A percentile compares a stretch with the other conserved stretches of the same genome.
These are phyloP conservation scores for Trebouxia sp. DNA, from an alignment of 139 green algal genomes.

Conservation along the genomic window DNA sequence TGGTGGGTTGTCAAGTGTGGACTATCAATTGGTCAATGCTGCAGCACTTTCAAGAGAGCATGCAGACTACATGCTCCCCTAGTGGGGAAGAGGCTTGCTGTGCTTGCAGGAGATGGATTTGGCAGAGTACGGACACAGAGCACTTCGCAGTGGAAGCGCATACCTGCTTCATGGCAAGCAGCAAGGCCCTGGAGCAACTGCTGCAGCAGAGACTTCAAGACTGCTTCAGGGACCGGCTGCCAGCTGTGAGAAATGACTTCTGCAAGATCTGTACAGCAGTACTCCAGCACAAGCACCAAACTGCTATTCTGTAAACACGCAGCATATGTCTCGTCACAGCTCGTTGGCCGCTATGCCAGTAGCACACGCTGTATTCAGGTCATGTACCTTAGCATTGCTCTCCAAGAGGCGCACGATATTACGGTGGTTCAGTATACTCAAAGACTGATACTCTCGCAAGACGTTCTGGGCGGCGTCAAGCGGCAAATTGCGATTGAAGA, in stretches of 20 bases:
- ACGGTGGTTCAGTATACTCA: background rate
- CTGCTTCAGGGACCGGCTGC: background rate
- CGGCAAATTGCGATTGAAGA: background rate
- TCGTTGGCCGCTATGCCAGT: background rate
- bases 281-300: slow-evolving; percentile 21
- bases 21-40: slow-evolving; percentile 1
- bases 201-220: slow-evolving; percentile 73
- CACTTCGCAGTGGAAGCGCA: too few relatives aligned
- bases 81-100: background rate
- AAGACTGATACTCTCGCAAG: slow-evolving; percentile 1
- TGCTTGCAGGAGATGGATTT: background rate
- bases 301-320: background rate
- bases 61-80: background rate
- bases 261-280: slow-evolving; percentile 25
- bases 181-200: slow-evolving; percentile 71
- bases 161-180: slow-evolving; percentile 48
- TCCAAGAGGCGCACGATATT: slow-evolving; percentile 14
- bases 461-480: background rate
- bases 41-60: background rate
- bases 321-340: background rate
- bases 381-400: background rate
- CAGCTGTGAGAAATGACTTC: background rate
- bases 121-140: background rate
- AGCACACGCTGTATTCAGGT: too few relatives aligned
- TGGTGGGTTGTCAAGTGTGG: background rate